Evolutionary conservation across 2,329 filamentous ascomycete genomes (phyloP).

Genomic region (Alternaria consortialis): DNA sequence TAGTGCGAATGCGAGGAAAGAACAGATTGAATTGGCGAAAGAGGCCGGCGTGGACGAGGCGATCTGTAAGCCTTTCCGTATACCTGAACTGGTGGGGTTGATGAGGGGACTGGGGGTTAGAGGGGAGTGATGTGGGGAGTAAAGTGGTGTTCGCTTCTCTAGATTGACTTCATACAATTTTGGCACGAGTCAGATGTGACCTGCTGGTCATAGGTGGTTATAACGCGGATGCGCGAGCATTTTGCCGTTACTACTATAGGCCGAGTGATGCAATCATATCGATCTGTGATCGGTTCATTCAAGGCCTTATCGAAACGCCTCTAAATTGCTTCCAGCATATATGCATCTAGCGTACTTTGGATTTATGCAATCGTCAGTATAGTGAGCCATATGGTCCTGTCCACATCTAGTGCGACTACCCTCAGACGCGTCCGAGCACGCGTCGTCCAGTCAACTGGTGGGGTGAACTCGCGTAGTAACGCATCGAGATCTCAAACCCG

Average conservation of each 20-base stretch:
- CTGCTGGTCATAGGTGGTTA: neutral
- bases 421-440: slow-evolving; percentile 19
- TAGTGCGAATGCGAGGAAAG: slow-evolving; percentile 42
- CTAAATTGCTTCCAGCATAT: neutral
- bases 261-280: neutral
- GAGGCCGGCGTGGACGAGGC: slow-evolving; percentile 56
- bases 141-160: neutral
- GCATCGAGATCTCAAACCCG: slow-evolving; percentile 5
- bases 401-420: slow-evolving; percentile 8
- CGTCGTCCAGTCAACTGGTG: slow-evolving; percentile 20
- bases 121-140: neutral
- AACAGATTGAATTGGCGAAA: slow-evolving; percentile 31
- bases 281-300: neutral
- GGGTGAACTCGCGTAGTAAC: slow-evolving; percentile 1
- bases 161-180: neutral
- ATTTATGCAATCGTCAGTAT: neutral
- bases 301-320: neutral
- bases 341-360: neutral
- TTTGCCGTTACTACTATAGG: neutral
- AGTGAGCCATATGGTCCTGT: neutral
- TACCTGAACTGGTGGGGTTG: slow-evolving; percentile 15
- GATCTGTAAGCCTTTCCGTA: slow-evolving; percentile 76
- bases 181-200: neutral
- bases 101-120: slow-evolving; percentile 1
- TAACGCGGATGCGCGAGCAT: neutral